These are phyloP conservation scores for Colletotrichum zoysiae DNA, from an alignment of 2,329 filamentous ascomycete species.

Conservation along the genomic window DNA sequence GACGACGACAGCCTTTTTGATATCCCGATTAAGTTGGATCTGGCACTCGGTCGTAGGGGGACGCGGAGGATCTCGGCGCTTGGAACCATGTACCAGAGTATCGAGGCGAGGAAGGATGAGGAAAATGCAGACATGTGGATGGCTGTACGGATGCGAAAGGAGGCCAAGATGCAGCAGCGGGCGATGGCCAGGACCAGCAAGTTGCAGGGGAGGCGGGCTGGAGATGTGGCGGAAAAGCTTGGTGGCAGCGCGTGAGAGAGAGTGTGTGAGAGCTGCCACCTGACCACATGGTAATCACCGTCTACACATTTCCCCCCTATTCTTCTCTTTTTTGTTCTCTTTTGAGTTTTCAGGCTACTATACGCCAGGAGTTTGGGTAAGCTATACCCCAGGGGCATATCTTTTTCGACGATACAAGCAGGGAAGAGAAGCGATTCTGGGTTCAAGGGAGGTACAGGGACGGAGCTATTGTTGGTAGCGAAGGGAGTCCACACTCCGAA, in stretches of 20 bases:
- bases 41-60: slow-evolving; percentile 33
- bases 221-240: neutral
- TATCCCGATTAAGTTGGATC: slow-evolving; percentile 28
- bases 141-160: slow-evolving; percentile 49
- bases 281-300: neutral
- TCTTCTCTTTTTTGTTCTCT: neutral
- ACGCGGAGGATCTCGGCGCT: slow-evolving; percentile 41
- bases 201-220: slow-evolving; percentile 1
- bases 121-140: slow-evolving; percentile 46
- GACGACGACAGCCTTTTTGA: slow-evolving; percentile 20
- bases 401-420: neutral
- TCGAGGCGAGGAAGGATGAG: slow-evolving; percentile 40
- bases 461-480: neutral
- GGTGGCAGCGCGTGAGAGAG: slow-evolving; percentile 14
- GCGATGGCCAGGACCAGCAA: slow-evolving; percentile 33
- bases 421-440: neutral
- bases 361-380: slow-evolving; percentile 7
- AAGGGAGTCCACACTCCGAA: too few species aligned
- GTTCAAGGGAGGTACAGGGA: neutral
- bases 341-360: neutral
- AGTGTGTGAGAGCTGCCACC: too few species aligned
- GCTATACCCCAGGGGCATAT: slow-evolving; percentile 20
- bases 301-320: neutral
- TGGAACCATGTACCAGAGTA: slow-evolving; percentile 37
- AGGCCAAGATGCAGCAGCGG: slow-evolving; percentile 48